Base-by-base conservation (phyloP, 2,329 filamentous ascomycete genomes). In the Pestalotiopsis sp. region DNA sequence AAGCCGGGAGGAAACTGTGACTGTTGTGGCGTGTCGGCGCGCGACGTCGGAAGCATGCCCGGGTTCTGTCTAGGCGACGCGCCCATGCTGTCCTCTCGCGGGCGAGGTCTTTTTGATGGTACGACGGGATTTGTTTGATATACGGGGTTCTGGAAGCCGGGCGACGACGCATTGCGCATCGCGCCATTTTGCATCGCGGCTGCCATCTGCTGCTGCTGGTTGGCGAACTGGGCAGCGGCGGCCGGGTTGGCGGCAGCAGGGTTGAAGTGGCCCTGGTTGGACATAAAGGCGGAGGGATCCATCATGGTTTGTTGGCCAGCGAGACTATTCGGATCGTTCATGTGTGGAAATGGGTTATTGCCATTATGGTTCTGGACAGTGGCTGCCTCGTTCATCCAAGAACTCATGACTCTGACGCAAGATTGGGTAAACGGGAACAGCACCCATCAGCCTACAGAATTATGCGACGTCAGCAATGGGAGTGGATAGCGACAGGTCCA, bases 11-110 rank as follows among this genome's bases (percentile, higher is more conserved):
- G 85, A 75, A 91, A 95, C 66, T 87, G 87, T 71, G 90, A 87
- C 78, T 95, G 93, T 76, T 94, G 93, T 41, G 95, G 95, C 38
- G 95, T 98, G 78, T 97, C 95, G 75, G 95, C 95, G 81, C 95
- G 93, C 81, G 95, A 97, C 27, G 89, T 90, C 63, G 93, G 92
- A 38, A 94, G 82, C 82, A 92, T 92, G 72, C 89, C 89, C 4
- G 91, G 88, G 68, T 91, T 90, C 77, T 91, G 92, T 76, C 91
- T 88, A 66, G 95, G 94, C 39, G 94, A 97, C 78, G 92, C 91
- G 73, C 91, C 91, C 77, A 96, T 87, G 77, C 91, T 95, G 80
- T 98, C 95, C 81, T 97, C 94, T 78, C 89, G 86, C 66, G 92
- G 92, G 61, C 93, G 89, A 67, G 93, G 89, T 76, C 96, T 90